Percentiles rank a stretch among this genome's conserved stretches.
Evolutionary conservation across 2,329 filamentous ascomycete genomes (phyloP).

Genomic region (Dryadomyces quercivorus): DNA sequence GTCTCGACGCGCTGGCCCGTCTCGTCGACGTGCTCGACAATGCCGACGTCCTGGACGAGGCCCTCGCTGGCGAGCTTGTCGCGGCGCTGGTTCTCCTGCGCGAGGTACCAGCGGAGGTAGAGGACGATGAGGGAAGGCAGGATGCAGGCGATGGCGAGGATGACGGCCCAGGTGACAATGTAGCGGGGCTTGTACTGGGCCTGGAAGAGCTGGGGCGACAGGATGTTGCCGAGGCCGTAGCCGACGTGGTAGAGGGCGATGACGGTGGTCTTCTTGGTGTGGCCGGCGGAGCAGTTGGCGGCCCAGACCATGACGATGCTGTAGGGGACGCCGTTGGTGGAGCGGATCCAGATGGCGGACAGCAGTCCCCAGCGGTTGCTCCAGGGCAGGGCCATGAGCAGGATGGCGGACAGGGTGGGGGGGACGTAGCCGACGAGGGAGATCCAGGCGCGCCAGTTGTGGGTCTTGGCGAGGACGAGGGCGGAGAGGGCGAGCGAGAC

Average conservation of each 20-base stretch:
- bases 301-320: conserved; percentile 26
- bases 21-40: conserved; percentile 7
- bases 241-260: conserved; percentile 49
- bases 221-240: conserved; percentile 48
- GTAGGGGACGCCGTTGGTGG: conserved; percentile 6
- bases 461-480: conserved; percentile 3
- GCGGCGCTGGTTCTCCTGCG: conserved; percentile 8
- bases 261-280: conserved; percentile 52
- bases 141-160: conserved; percentile 8
- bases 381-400: conserved; percentile 6
- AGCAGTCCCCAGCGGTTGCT: conserved; percentile 4
- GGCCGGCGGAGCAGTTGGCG: conserved; percentile 39
- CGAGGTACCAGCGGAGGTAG: conserved; percentile 8
- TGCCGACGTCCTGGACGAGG: conserved; percentile 4
- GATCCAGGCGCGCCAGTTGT: conserved; percentile 6
- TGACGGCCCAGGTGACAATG: conserved; percentile 10
- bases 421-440: conserved; percentile 4
- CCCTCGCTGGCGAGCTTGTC: conserved; percentile 3
- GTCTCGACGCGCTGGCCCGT: conserved; percentile 1
- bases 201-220: conserved; percentile 51
- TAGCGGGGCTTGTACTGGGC: conserved; percentile 33
- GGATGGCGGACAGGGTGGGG: conserved; percentile 4
- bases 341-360: conserved; percentile 6
- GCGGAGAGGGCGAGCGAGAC: conserved; percentile 1
- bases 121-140: conserved; percentile 10